Evolutionary conservation across 805 yeast species (phyloP), one percentile per base, ranked within the genome.

Genomic region (Zygosaccharomyces pseudorouxii): DNA sequence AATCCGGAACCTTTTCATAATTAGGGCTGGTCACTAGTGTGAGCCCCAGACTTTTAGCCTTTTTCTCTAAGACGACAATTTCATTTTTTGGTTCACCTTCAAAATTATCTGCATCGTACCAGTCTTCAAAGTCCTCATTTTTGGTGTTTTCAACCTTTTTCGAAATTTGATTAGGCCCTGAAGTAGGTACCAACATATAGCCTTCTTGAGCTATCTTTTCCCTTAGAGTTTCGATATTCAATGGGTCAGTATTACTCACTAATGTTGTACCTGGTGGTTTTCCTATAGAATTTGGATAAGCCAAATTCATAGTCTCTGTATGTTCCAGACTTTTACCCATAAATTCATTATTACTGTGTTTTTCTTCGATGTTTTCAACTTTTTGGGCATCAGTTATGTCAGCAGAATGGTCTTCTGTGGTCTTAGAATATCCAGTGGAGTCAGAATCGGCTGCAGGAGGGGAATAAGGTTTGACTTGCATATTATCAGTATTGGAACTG

Each of bases 11-110:
- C 5, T 49, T 47, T 29, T 58, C 53, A 38, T 62, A 65, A 9
- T 58, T 59, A 10, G 56, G 54, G 11, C 49, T 47, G 6, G 62
- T 53, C 9, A 65, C 29, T 3, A 59, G 41, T 37, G 51, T 55
- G 41, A 58, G 37, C n/a, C 53, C 59, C 22, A 56, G 54, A 19
- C 50, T 57, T 29, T 49, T 41, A 2, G 51, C 50, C 30, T 36
- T 28, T 3, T 18, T 35, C 6, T 29, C 46, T 18, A 52, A 30
- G 8, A 23, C 14, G 14, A 39, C 45, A 10, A 23, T 33, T 18
- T 40, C 30, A 14, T 23, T 35, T 8, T 19, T 20, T 6, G 42
- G n/a, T 4, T 44, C 43, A 16, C 22, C n/a, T 11, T 38, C 47
- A 5, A 39, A 33, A 3, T 45, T 45, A 18, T 25, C 48, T 12